These are phyloP conservation scores for Ophiognomonia clavigignenti-juglandacearum DNA, from an alignment of 2,329 filamentous ascomycete genomes.

Conservation along the genomic window DNA sequence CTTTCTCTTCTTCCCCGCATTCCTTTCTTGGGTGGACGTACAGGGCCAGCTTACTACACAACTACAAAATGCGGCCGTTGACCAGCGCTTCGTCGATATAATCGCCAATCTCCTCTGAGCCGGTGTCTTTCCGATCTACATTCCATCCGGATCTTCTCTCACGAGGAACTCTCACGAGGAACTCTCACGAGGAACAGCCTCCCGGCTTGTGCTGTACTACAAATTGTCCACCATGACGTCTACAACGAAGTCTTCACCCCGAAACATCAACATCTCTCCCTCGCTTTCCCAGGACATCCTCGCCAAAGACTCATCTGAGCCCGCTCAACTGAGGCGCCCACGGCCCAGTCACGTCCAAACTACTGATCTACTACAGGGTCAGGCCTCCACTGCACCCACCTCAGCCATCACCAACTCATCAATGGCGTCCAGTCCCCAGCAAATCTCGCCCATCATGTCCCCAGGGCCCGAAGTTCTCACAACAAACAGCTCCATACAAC, in stretches of 20 bases:
- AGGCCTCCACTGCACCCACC: constrained; percentile 36
- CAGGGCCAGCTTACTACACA: constrained; percentile 13
- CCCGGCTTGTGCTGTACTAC: constrained; percentile 11
- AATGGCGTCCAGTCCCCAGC: constrained; percentile 48
- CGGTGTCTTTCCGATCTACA: constrained; percentile 15
- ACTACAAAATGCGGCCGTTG: constrained; percentile 25
- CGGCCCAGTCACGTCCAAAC: constrained; percentile 47
- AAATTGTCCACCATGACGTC: constrained; percentile 27
- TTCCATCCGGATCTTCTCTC: constrained; percentile 14
- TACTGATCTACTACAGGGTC: constrained; percentile 32
- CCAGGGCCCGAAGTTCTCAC: constrained; percentile 48
- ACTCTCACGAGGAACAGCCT: constrained; percentile 13
- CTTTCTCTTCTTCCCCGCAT: constrained; percentile 22
- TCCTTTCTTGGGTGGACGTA: constrained; percentile 14
- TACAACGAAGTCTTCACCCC: constrained; percentile 17
- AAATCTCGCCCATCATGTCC: constrained; percentile 54
- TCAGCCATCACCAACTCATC: constrained; percentile 55
- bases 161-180: too few relatives aligned
- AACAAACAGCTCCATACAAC: constrained; percentile 59
- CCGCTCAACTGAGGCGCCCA: constrained; percentile 33
- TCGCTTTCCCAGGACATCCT: constrained; percentile 28
- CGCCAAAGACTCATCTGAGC: constrained; percentile 34
- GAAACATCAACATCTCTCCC: constrained; percentile 26
- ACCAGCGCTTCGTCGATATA: constrained; percentile 17
- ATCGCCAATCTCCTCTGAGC: constrained; percentile 14